Base-by-base conservation (phyloP, 2,329 filamentous ascomycete species). In the Fusarium drepaniforme region DNA sequence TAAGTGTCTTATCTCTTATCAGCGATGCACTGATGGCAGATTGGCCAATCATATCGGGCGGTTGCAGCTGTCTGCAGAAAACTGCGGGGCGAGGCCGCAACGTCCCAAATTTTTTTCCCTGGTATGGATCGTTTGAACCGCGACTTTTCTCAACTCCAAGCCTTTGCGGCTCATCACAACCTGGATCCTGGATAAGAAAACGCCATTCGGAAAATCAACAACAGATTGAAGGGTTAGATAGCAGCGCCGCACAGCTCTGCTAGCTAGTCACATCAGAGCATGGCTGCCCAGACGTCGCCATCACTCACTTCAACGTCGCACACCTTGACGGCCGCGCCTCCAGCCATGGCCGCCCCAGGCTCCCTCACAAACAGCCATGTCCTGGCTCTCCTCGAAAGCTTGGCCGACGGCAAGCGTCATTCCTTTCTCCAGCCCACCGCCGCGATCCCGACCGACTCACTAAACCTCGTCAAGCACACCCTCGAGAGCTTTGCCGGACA, bases 401-500 rank as follows among this genome's bases (percentile, higher is more conserved):
- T 94, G 59, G 84, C 83, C 73, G 83, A 91, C 18, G 85, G 87
- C 68, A 90, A 90, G 70, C 93, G 94, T 15, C 92, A 96, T 80
- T 82, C 84, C 30, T 97, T 98, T 80, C 87, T 98, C n/a, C 92
- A 93, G 74, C 95, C 96, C 6, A 87, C 90, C 4, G 79, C 88
- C 9, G 84, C 90, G 25, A 87, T 97, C 37, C 90, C 94, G 56
- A 88, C 89, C 37, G 91, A 93, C 4, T 92, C 94, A 21, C 86
- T 97, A 25, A 89, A 91, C 67, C 90, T 95, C 62, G 92, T 94
- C n/a, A 98, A 97, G 84, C 87, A 90, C 46, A 94, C 93, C 6
- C 87, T 98, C 9, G 95, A 98, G 80, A 90, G 90, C 5, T 91
- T 98, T 73, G 95, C 96, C 3, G 87, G 88, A 1, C 91, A 91